Percentiles rank a stretch among this genome's conserved stretches.
Evolutionary conservation across 2,329 filamentous ascomycete species (phyloP).

Genomic region (Penicillium sp.): DNA sequence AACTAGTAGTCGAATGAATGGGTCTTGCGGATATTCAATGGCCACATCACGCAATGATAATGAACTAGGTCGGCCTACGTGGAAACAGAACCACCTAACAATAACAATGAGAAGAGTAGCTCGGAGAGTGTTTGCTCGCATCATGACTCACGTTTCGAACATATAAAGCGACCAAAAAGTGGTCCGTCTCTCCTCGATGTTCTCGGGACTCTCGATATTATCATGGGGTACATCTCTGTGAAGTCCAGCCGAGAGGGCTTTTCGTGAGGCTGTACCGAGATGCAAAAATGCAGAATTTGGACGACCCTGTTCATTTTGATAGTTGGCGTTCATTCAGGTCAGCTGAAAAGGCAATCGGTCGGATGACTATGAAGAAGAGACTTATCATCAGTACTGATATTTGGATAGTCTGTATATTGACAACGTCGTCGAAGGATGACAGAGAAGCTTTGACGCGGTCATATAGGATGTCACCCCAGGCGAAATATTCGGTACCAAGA

Average conservation of each 20-base stretch:
- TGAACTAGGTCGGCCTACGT: conserved; percentile 48
- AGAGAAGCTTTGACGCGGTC: conserved; percentile 48
- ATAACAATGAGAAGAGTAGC: not conserved
- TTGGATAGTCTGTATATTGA: conserved; percentile 51
- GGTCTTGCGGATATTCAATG: conserved; percentile 45
- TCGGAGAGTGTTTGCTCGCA: not conserved
- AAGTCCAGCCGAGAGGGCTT: conserved; percentile 50
- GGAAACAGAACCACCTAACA: conserved; percentile 52
- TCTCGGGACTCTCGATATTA: conserved; percentile 36
- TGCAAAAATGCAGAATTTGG: conserved; percentile 51
- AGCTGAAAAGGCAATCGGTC: not conserved
- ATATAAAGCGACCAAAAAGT: conserved; percentile 49
- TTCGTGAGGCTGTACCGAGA: conserved; percentile 46
- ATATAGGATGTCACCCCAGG: conserved; percentile 48
- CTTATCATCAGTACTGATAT: conserved; percentile 53
- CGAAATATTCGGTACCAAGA: conserved; percentile 44
- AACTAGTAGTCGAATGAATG: conserved; percentile 42
- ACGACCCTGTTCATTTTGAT: conserved; percentile 49
- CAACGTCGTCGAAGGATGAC: conserved; percentile 47
- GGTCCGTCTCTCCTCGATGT: conserved; percentile 41
- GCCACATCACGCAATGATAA: conserved; percentile 42
- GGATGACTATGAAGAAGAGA: conserved; percentile 10
- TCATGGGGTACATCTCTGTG: conserved; percentile 47
- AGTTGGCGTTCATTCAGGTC: conserved; percentile 41
- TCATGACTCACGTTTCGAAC: conserved; percentile 47